Conservation (phyloP, 192 early-diverging fungal species). For the Allomyces macrogynus region DNA sequence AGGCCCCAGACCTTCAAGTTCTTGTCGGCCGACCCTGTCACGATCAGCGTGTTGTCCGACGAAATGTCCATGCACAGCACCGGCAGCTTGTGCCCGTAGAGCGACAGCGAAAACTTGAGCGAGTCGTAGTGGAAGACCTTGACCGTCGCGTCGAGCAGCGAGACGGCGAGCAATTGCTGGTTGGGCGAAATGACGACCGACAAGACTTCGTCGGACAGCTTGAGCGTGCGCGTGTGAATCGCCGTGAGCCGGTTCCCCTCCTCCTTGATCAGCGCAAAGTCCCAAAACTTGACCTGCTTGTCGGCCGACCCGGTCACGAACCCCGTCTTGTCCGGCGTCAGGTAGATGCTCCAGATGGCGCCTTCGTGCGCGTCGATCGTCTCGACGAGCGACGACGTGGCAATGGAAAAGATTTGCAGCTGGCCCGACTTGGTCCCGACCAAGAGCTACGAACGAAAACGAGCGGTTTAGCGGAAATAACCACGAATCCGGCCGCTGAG, state of each 20-base stretch:
- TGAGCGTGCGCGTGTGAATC: slow-evolving; percentile 71
- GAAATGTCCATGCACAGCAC: slow-evolving; percentile 99
- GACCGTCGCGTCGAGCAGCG: slow-evolving; percentile 83
- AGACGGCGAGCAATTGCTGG: slow-evolving; percentile 68
- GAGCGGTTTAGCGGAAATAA: not conserved
- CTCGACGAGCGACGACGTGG: slow-evolving; percentile 61
- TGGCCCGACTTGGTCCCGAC: slow-evolving; percentile 87
- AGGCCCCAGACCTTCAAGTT: slow-evolving; percentile 96
- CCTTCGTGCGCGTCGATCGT: slow-evolving; percentile 81
- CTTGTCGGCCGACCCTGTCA: slow-evolving; percentile 92
- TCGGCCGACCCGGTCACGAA: slow-evolving; percentile 81
- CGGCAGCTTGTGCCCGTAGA: slow-evolving; percentile 95
- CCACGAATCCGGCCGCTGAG: not conserved
- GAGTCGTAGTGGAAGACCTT: slow-evolving; percentile 93
- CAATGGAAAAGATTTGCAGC: slow-evolving; percentile 77
- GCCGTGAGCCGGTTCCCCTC: slow-evolving; percentile 43
- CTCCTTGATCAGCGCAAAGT: slow-evolving; percentile 51
- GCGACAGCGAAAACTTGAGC: slow-evolving; percentile 87
- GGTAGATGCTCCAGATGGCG: slow-evolving; percentile 64
- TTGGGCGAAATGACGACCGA: slow-evolving; percentile 67
- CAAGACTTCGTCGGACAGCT: slow-evolving; percentile 85
- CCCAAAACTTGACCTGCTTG: slow-evolving; percentile 96
- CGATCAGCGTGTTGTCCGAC: slow-evolving; percentile 71
- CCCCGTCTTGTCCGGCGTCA: slow-evolving; percentile 69
- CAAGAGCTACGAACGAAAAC: slow-evolving; percentile 29